Base-by-base conservation (phyloP, 1,284 basidiomycete genomes). In the Xerocomus minutiporus region DNA sequence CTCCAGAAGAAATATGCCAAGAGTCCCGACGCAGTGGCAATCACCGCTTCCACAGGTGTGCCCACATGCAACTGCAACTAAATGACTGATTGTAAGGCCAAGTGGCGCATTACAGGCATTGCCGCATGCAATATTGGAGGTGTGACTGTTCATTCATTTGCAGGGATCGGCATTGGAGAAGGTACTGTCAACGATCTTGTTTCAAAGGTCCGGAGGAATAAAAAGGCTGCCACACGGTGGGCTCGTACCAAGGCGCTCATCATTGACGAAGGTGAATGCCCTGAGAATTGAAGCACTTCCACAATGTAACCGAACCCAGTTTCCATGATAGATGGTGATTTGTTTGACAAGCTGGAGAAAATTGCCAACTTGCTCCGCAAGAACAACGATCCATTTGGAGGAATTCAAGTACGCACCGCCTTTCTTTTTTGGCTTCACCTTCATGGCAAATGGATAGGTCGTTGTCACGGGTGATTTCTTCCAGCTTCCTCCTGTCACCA, bases 101-200 rank as follows among this genome's bases (percentile, higher is more conserved):
- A 50, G 46, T 44, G 42, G 29, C 44, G 26, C 39, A 13, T 39
- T 28, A 69, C 73, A 63, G 88, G 94, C 46, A 94, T 97, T 57
- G 93, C 94, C 0, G 90, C 88, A 7, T 89, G 91, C 69, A 94
- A 95, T 62, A 91, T 97, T 52, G 93, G 90, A 7, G 93, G 94
- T 39, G 78, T 84, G 26, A 97, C 94, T 0, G 74, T 97, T 17
- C 94, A 97, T 70, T 93, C 91, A 3, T 97, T 93, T 72, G 87
- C 91, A 9, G 86, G 94, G 0, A 88, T 94, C 51, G 92, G 93
- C 0, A 74, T 97, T 3, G 93, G 90, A 2, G 73, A 79, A 9
- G 90, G 90, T 32, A 58, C 72, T 2, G 74, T 75, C 0, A 73
- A 83, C 0, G 73, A 78, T 1, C 77, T 93, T 8, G 71, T 79